A percentile compares a stretch with the other conserved stretches of the same genome.
Evolutionary conservation across 2,329 filamentous ascomycete species (phyloP).

Genomic region (Botrytis hyacinthi): DNA sequence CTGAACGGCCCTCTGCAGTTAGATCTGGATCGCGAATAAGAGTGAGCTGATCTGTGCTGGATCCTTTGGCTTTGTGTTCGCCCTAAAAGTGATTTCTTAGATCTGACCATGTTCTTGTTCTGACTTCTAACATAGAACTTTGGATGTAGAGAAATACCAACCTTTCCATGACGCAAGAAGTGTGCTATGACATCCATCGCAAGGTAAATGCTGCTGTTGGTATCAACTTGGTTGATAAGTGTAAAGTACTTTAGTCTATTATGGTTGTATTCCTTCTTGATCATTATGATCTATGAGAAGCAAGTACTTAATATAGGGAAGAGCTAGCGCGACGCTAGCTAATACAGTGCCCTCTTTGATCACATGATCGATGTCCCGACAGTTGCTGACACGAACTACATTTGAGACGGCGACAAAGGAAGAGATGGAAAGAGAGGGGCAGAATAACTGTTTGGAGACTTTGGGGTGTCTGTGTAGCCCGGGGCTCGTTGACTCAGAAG

Average conservation of each 20-base stretch:
- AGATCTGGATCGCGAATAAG: not conserved
- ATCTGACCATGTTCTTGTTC: not conserved
- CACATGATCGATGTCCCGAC: too few species aligned
- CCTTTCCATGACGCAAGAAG: not conserved
- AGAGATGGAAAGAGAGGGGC: not conserved
- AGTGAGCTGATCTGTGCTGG: too few species aligned
- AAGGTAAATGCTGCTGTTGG: not conserved
- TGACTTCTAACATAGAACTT: not conserved
- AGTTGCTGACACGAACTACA: not conserved
- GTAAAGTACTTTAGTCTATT: too few species aligned
- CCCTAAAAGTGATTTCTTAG: not conserved
- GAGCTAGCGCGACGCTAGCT: too few species aligned
- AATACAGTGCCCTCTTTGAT: too few species aligned
- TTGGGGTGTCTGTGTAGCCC: not conserved
- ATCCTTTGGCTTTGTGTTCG: not conserved
- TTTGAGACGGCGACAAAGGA: not conserved
- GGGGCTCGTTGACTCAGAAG: not conserved
- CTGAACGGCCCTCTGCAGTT: not conserved
- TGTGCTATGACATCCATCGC: not conserved
- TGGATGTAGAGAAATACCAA: not conserved
- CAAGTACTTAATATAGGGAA: too few species aligned
- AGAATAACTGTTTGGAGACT: not conserved
- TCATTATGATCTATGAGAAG: too few species aligned
- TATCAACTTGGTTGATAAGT: too few species aligned
- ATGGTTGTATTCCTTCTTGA: too few species aligned